These are phyloP conservation scores for Candida sojae DNA, from an alignment of 1,139 yeast genomes.

Conservation along the genomic window DNA sequence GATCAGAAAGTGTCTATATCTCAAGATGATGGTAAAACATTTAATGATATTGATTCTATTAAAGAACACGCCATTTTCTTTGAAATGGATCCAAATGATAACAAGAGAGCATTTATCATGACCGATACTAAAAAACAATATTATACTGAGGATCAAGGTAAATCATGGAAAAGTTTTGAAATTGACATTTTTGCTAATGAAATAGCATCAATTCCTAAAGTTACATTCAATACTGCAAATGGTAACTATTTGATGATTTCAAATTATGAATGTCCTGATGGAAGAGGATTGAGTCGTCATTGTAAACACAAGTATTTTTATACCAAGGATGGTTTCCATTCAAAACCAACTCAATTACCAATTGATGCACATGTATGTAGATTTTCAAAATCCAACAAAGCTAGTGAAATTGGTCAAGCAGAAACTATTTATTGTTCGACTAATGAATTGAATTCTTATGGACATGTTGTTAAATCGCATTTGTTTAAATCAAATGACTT, in stretches of 20 bases:
- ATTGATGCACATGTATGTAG: slow-evolving; percentile 45
- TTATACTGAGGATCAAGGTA: slow-evolving; percentile 59
- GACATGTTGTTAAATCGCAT: slow-evolving; percentile 42
- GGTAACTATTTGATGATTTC: slow-evolving; percentile 42
- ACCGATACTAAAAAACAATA: slow-evolving; percentile 42
- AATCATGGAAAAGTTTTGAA: slow-evolving; percentile 53
- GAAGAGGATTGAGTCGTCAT: slow-evolving; percentile 15
- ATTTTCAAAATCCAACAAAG: slow-evolving; percentile 48
- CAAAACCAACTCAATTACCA: slow-evolving; percentile 38
- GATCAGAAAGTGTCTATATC: slow-evolving; percentile 41
- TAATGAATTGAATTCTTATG: slow-evolving; percentile 43
- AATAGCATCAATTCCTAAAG: slow-evolving; percentile 18
- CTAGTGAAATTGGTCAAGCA: slow-evolving; percentile 40
- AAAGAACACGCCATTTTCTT: slow-evolving; percentile 28
- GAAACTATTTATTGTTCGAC: slow-evolving; percentile 52
- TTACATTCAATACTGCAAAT: slow-evolving; percentile 42
- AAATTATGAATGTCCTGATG: slow-evolving; percentile 36
- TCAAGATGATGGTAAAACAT: slow-evolving; percentile 58
- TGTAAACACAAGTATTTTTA: slow-evolving; percentile 46
- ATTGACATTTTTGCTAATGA: slow-evolving; percentile 15
- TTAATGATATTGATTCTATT: slow-evolving; percentile 40
- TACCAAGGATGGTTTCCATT: slow-evolving; percentile 55
- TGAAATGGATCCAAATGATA: slow-evolving; percentile 46
- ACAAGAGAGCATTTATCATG: slow-evolving; percentile 55
- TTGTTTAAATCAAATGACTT: slow-evolving; percentile 55